Conservation (phyloP, 768 basidiomycete genomes). For the Russula vinacea region DNA sequence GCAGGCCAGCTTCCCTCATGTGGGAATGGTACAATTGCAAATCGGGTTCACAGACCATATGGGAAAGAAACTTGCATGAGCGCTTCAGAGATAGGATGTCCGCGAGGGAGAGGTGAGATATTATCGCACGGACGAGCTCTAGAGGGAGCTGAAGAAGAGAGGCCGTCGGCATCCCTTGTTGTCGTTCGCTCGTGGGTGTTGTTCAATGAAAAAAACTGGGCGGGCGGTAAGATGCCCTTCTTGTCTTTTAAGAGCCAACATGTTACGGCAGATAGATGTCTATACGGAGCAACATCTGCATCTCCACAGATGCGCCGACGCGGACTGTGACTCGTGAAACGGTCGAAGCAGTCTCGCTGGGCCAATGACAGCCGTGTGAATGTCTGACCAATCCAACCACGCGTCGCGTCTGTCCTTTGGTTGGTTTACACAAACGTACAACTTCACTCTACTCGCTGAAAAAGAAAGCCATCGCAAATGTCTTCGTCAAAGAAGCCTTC, state of each 20-base stretch:
- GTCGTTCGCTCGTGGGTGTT: not conserved
- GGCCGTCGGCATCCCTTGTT: not conserved
- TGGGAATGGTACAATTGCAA: not conserved
- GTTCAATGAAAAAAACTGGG: not conserved
- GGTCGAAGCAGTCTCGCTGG: too few relatives aligned
- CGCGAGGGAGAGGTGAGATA: not conserved
- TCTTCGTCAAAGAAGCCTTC: slow-evolving; percentile 5
- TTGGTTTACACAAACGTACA: not conserved
- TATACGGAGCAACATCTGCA: not conserved
- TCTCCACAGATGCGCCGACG: too few relatives aligned
- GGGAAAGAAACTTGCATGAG: not conserved
- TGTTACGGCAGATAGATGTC: not conserved
- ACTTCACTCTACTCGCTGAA: not conserved
- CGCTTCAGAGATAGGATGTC: slow-evolving; percentile 2
- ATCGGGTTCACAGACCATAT: not conserved
- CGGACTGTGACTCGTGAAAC: too few relatives aligned
- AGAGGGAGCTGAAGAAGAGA: slow-evolving; percentile 4
- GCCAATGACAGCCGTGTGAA: slow-evolving; percentile 17
- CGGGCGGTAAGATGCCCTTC: not conserved
- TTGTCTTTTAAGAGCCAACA: not conserved
- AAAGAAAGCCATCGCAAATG: not conserved
- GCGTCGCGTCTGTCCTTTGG: not conserved
- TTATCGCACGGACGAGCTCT: not conserved
- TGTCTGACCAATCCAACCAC: slow-evolving; percentile 2
- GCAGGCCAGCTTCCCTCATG: not conserved